Conservation (phyloP, 164 flowering plant species). For the Magnolia changhungtana region DNA sequence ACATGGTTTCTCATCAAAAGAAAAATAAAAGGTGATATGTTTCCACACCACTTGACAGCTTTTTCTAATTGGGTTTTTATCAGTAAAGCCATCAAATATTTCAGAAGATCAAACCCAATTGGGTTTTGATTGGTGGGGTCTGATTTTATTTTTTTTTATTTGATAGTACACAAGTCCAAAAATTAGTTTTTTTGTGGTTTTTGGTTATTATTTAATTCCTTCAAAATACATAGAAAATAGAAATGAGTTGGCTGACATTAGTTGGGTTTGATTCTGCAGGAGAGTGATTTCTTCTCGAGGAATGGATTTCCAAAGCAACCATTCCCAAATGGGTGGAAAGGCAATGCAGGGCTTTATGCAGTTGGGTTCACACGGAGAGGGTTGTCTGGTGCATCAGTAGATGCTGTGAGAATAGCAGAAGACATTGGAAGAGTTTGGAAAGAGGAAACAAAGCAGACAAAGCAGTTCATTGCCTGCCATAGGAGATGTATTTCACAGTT, state of each 20-base stretch:
- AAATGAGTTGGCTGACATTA: background rate
- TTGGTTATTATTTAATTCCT: background rate
- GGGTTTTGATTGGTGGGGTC: background rate
- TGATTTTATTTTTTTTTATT: background rate
- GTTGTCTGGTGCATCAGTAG: constrained; percentile 78
- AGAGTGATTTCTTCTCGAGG: constrained; percentile 66
- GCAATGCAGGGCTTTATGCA: constrained; percentile 76
- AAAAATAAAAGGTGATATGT: background rate
- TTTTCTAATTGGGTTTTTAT: background rate
- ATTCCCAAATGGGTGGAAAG: constrained; percentile 91
- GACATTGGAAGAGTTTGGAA: constrained; percentile 82
- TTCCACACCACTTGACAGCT: background rate
- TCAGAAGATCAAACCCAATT: background rate
- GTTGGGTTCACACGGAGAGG: constrained; percentile 95
- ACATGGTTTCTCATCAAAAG: background rate
- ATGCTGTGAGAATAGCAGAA: constrained; percentile 64
- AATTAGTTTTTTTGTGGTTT: background rate
- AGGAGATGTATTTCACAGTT: constrained; percentile 70
- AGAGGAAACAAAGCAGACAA: constrained; percentile 66
- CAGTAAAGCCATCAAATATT: background rate
- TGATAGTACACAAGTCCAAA: too few relatives aligned
- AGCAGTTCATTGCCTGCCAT: constrained; percentile 40
- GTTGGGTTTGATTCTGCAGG: constrained; percentile 38
- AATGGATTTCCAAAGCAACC: constrained; percentile 75
- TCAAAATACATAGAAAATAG: background rate